Evolutionary conservation across 495 filamentous ascomycete species (phyloP).

Genomic region (Tuber borchii): DNA sequence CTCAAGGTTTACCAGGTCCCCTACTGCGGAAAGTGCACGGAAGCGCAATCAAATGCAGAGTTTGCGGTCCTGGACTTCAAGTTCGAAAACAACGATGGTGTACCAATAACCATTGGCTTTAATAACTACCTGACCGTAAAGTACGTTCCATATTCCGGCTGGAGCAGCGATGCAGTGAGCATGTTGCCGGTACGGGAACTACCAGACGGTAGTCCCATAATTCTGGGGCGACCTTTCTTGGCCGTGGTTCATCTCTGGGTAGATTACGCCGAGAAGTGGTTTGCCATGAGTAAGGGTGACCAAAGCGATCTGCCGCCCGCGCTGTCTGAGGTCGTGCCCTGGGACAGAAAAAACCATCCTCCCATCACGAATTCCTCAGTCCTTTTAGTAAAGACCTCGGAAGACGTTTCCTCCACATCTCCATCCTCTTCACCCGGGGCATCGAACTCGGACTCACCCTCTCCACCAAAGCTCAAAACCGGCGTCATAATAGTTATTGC

Average conservation of each 20-base stretch:
- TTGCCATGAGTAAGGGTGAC: constrained; percentile 25
- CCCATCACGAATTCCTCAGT: constrained; percentile 28
- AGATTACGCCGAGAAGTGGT: constrained; percentile 34
- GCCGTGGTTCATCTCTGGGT: constrained; percentile 35
- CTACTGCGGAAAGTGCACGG: constrained; percentile 26
- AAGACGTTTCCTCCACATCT: background rate
- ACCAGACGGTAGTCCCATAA: constrained; percentile 26
- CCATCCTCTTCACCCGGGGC: background rate
- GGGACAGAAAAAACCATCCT: constrained; percentile 22
- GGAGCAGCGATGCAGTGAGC: constrained; percentile 5
- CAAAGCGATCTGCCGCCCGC: background rate
- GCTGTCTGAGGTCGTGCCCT: constrained; percentile 7
- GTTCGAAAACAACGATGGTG: constrained; percentile 19
- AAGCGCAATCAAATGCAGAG: constrained; percentile 3
- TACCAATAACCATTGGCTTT: constrained; percentile 19
- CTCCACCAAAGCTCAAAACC: constrained; percentile 1
- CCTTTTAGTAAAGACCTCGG: constrained; percentile 4
- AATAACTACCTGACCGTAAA: constrained; percentile 17
- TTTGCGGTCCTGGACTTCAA: constrained; percentile 25
- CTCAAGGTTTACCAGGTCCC: constrained; percentile 57
- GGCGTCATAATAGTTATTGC: background rate
- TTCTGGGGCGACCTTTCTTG: constrained; percentile 33
- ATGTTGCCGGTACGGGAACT: constrained; percentile 25
- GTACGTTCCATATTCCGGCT: constrained; percentile 12
- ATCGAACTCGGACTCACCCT: background rate